These are phyloP conservation scores for Suillus plorans DNA, from an alignment of 768 basidiomycete species.

Conservation along the genomic window DNA sequence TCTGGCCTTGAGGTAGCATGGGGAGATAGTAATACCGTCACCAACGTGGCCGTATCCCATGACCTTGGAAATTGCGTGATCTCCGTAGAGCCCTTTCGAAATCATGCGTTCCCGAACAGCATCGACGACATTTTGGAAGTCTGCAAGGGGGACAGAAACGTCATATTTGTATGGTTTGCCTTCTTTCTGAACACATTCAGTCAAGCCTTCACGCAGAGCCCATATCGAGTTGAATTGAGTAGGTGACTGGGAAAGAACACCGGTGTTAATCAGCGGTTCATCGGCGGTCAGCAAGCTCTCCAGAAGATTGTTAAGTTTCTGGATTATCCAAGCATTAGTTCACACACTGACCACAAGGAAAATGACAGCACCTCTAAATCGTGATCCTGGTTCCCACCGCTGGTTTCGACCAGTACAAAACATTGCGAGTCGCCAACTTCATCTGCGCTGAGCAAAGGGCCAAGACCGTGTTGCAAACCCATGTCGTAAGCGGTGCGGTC, in stretches of 20 bases:
- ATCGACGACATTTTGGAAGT: constrained; percentile 89
- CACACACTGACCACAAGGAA: constrained; percentile 4
- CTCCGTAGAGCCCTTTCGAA: constrained; percentile 66
- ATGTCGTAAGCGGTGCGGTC: constrained; percentile 85
- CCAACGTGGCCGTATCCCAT: constrained; percentile 97
- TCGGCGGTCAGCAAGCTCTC: constrained; percentile 76
- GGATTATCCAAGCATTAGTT: constrained; percentile 8
- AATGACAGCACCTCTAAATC: constrained; percentile 75
- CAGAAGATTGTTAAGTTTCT: constrained; percentile 86
- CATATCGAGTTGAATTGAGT: constrained; percentile 88
- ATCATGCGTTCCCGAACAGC: constrained; percentile 68
- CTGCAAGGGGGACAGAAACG: constrained; percentile 81
- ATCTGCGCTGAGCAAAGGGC: constrained; percentile 69
- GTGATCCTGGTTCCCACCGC: constrained; percentile 88
- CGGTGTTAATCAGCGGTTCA: constrained; percentile 78
- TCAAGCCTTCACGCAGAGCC: constrained; percentile 88
- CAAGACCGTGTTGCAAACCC: constrained; percentile 80
- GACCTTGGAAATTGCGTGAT: constrained; percentile 77
- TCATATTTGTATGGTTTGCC: constrained; percentile 98
- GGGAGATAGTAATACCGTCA: constrained; percentile 63
- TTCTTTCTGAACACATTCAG: constrained; percentile 90
- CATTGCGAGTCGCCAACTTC: constrained; percentile 79
- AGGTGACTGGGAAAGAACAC: constrained; percentile 88
- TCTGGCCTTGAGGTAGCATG: constrained; percentile 6
- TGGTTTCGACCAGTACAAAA: constrained; percentile 93